phyloP scores from a whole-genome alignment of 164 flowering plant species.

The Pachysandra terminalis region DNA sequence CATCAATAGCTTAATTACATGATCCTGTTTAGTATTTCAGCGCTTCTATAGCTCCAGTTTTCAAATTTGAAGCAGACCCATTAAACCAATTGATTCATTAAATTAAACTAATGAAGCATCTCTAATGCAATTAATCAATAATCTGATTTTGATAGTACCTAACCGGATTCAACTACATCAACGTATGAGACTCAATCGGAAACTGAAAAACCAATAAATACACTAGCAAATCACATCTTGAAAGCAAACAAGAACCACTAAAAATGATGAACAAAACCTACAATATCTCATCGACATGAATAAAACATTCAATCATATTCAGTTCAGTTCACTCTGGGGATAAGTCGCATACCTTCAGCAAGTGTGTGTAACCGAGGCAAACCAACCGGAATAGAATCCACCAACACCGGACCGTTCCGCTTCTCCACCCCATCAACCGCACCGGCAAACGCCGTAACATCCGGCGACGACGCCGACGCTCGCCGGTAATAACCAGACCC shows the following conservation, averaged over 20 bases:
- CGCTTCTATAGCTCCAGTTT: background rate
- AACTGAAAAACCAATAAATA: background rate
- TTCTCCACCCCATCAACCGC: constrained; percentile 34
- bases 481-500: constrained; percentile 36
- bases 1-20: background rate
- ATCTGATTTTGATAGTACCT: background rate
- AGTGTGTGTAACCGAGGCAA: constrained; percentile 73
- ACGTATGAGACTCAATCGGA: background rate
- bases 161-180: background rate
- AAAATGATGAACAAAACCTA: background rate
- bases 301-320: background rate
- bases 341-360: constrained; percentile 63
- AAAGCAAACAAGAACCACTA: background rate
- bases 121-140: background rate
- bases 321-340: constrained; percentile 16
- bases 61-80: background rate
- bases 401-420: constrained; percentile 39
- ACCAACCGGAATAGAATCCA: constrained; percentile 70
- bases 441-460: constrained; percentile 33
- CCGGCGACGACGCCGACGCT: constrained; percentile 39
- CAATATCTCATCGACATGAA: no score
- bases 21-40: background rate
- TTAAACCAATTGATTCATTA: no score
- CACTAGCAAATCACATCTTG: background rate
- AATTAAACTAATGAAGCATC: background rate